These are phyloP conservation scores for Phytophthora sp. DNA, from an alignment of 352 stramenopile species.

Conservation along the genomic window DNA sequence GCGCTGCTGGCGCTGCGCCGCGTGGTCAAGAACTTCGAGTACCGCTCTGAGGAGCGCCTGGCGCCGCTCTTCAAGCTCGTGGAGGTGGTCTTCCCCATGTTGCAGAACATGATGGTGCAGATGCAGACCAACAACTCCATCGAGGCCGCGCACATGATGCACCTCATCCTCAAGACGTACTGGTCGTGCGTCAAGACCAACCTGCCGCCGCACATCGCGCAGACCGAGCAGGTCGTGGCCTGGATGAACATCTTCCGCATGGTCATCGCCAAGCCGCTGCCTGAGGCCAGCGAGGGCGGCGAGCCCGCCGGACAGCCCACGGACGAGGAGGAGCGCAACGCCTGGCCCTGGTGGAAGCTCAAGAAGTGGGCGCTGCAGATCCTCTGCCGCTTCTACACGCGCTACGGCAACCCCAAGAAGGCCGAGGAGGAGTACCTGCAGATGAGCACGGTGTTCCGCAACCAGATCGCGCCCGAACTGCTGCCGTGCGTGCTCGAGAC, in stretches of 20 bases:
- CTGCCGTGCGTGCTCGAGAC: constrained; percentile 89
- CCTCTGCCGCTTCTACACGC: constrained; percentile 96
- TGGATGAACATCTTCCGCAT: constrained; percentile 93
- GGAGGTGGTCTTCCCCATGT: constrained; percentile 91
- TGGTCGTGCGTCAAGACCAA: constrained; percentile 97
- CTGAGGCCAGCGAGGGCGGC: constrained; percentile 82
- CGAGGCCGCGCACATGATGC: constrained; percentile 94
- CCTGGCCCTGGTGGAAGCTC: constrained; percentile 97
- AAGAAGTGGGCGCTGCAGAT: constrained; percentile 99
- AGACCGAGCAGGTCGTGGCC: constrained; percentile 88
- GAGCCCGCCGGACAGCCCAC: constrained; percentile 90
- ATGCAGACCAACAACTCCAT: constrained; percentile 84
- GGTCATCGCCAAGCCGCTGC: constrained; percentile 91
- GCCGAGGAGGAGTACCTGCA: constrained; percentile 88
- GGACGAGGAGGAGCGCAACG: constrained; percentile 91
- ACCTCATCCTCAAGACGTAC: constrained; percentile 98
- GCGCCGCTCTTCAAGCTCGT: constrained; percentile 94
- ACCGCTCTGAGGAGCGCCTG: constrained; percentile 93
- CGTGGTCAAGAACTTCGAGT: constrained; percentile 98
- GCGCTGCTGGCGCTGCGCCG: constrained; percentile 95
- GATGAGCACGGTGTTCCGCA: constrained; percentile 95
- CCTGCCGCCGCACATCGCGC: constrained; percentile 84
- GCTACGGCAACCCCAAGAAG: constrained; percentile 97
- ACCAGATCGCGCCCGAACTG: constrained; percentile 91
- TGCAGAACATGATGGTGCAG: constrained; percentile 92